Base-by-base conservation (phyloP, 441 rosid species). In the Gossypium schwendimanii region DNA sequence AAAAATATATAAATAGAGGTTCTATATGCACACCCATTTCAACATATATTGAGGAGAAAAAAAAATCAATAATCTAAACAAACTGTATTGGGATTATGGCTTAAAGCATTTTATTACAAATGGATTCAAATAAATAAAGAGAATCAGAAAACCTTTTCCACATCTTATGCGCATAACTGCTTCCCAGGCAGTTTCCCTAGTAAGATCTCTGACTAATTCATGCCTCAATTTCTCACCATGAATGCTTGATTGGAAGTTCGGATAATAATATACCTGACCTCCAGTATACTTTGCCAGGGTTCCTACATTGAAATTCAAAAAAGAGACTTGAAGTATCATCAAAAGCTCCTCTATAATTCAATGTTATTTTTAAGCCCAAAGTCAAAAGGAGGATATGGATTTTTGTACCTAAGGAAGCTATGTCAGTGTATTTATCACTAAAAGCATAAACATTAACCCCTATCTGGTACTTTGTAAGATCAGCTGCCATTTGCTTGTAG, bases 111-210 rank as follows among this genome's bases (percentile, higher is more conserved):
- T 55, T 28, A 58, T 36, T 63, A 52, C 28, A n/a, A 23, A 31
- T 15, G n/a, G 7, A 52, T 53, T 52, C 55, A 36, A 58, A 64
- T 54, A 53, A 15, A 20, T n/a, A 31, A 41, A 62, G 63, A 45
- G 68, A 73, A 72, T n/a, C 50, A 18, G 73, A 66, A 69, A 53
- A 93, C 99, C 99, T 89, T 96, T 96, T 84, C 99, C 99, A 79
- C 99, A 96, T 93, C 99, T 87, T 82, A 96, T 77, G 58, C 98
- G 91, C 99, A 96, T 87, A 49, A 96, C 99, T 8, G 98, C 86
- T 84, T 96, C 99, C 99, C 99, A 96, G 36, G 98, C 99, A 77
- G 99, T 96, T 86, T 96, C 98, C 82, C 99, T 89, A 0, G 92
- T 96, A 73, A 96, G 97, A 84, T 96, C 99, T 86, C 99, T 89